phyloP scores from a whole-genome alignment of 1,139 yeast genomes.

The Taiozyma sp. region DNA sequence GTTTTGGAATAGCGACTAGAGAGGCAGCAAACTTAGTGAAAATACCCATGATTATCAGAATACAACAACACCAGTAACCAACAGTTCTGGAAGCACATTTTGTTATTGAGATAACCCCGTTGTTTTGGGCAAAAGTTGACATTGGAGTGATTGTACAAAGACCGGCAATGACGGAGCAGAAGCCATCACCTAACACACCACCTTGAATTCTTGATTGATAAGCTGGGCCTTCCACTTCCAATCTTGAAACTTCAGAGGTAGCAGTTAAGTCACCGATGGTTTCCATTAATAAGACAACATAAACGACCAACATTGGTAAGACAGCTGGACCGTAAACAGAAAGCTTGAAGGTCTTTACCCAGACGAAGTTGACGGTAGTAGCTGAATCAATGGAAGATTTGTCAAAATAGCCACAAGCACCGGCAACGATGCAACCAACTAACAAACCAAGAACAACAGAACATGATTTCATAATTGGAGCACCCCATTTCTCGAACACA shows the following conservation, averaged over 20 bases:
- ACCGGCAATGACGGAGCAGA: slow-evolving; percentile 68
- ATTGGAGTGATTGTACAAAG: slow-evolving; percentile 75
- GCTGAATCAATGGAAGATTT: slow-evolving; percentile 53
- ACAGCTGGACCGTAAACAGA: slow-evolving; percentile 78
- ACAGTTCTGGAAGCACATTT: slow-evolving; percentile 84
- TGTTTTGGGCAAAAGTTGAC: slow-evolving; percentile 89
- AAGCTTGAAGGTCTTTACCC: slow-evolving; percentile 81
- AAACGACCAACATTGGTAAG: slow-evolving; percentile 77
- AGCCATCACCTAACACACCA: slow-evolving; percentile 77
- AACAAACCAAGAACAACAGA: slow-evolving; percentile 81
- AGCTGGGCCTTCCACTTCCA: slow-evolving; percentile 71
- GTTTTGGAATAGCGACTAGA: slow-evolving; percentile 72
- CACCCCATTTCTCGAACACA: slow-evolving; percentile 76
- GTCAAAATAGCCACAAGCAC: slow-evolving; percentile 83
- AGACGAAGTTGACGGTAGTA: slow-evolving; percentile 75
- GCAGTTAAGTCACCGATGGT: slow-evolving; percentile 93
- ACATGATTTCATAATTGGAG: slow-evolving; percentile 91
- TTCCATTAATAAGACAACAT: slow-evolving; percentile 79
- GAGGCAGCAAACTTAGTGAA: slow-evolving; percentile 90
- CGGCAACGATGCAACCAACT: slow-evolving; percentile 88
- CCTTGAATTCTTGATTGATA: slow-evolving; percentile 88
- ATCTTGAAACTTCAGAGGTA: slow-evolving; percentile 80
- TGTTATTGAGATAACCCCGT: slow-evolving; percentile 88
- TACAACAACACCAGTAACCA: slow-evolving; percentile 88
- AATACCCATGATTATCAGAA: slow-evolving; percentile 76